A percentile compares a stretch with the other conserved stretches of the same genome.
Evolutionary conservation across 371 early-diverging fungal genomes (phyloP).

Genomic region (Apophysomyces elegans): DNA sequence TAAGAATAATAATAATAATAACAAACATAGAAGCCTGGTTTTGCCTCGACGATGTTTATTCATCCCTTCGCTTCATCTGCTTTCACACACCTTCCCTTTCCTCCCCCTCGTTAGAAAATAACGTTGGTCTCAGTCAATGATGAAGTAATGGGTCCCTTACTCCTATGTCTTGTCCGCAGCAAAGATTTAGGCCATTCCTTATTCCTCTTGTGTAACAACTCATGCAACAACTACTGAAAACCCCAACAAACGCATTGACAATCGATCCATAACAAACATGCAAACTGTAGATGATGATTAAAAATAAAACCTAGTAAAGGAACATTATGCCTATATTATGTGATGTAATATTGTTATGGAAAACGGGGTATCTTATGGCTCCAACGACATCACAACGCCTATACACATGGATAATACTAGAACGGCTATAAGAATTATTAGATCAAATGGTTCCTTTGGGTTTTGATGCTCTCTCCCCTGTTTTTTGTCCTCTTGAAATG

Average conservation of each 20-base stretch:
- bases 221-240: background rate
- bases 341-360: no score
- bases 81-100: background rate
- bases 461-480: background rate
- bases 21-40: no score
- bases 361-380: background rate
- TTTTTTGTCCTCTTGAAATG: background rate
- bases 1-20: no score
- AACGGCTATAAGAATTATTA: background rate
- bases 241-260: slow-evolving; percentile 4
- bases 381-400: background rate
- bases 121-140: background rate
- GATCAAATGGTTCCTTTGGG: background rate
- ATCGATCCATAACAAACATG: slow-evolving; percentile 9
- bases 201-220: background rate
- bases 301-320: background rate
- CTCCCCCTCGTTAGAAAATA: background rate
- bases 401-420: background rate
- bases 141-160: slow-evolving; percentile 1
- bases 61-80: background rate
- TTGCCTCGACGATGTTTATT: background rate
- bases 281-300: background rate
- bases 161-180: slow-evolving; percentile 8
- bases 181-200: background rate
- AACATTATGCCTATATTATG: no score